Conservation (phyloP, 257 asterid genomes). For the Solanum bulbocastanum region DNA sequence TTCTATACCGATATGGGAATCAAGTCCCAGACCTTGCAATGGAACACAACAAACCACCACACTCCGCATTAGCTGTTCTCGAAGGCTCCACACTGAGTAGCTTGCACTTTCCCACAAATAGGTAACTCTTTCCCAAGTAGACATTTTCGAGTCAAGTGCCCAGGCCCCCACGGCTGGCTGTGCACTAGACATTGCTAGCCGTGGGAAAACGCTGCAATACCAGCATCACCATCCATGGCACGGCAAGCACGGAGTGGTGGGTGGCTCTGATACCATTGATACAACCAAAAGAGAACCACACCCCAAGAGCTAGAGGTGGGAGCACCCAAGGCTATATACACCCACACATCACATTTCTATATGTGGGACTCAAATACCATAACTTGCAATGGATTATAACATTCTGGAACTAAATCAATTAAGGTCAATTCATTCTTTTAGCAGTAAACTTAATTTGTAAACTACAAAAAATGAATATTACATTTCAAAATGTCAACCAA, state of each 20-base stretch:
- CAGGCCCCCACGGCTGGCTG: background rate
- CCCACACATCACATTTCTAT: background rate
- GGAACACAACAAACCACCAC: background rate
- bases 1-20: background rate
- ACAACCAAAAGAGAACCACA: background rate
- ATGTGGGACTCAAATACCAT: background rate
- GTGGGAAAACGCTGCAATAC: background rate
- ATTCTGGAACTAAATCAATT: background rate
- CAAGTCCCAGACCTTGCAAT: background rate
- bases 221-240: background rate
- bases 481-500: background rate
- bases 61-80: background rate
- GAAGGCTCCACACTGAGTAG: background rate
- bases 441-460: background rate
- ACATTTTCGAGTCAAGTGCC: background rate
- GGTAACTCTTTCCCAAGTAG: background rate
- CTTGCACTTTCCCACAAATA: background rate
- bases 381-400: background rate
- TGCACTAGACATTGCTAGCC: background rate
- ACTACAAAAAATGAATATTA: background rate
- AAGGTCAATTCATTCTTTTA: background rate
- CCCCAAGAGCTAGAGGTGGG: background rate
- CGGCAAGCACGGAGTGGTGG: background rate
- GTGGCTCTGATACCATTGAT: background rate
- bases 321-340: background rate